A percentile compares a stretch with the other conserved stretches of the same genome.
Conservation (phyloP, 257 asterid genomes). For the Scutellaria galericulata region DNA sequence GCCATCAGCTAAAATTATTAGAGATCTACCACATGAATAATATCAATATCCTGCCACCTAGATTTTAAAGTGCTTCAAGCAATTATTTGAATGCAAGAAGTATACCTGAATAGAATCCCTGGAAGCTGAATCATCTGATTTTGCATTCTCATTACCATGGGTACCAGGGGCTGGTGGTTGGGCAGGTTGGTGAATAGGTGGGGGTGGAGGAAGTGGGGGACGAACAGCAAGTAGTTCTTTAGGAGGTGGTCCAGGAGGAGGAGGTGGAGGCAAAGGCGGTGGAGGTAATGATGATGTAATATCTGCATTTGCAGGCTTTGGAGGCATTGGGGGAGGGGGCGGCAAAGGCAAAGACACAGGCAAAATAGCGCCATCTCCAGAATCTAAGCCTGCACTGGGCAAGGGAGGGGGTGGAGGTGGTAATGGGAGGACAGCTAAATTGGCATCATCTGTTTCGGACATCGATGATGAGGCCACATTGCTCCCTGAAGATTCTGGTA, state of each 20-base stretch:
- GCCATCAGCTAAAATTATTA: slow-evolving; percentile 34
- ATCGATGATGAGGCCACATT: slow-evolving; percentile 73
- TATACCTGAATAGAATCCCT: slow-evolving; percentile 65
- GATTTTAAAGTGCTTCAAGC: slow-evolving; percentile 1
- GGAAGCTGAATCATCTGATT: slow-evolving; percentile 54
- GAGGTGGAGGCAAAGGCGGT: slow-evolving; percentile 53
- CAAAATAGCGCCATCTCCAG: slow-evolving; percentile 58
- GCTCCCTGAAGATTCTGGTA: slow-evolving; percentile 72
- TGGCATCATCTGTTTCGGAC: slow-evolving; percentile 63
- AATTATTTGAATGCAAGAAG: slow-evolving; percentile 26
- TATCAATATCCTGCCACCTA: background rate
- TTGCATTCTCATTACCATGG: slow-evolving; percentile 55
- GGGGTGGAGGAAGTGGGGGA: slow-evolving; percentile 69
- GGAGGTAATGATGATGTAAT: slow-evolving; percentile 54
- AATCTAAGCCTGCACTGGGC: slow-evolving; percentile 56
- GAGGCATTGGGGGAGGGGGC: slow-evolving; percentile 93
- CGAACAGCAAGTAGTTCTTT: slow-evolving; percentile 63
- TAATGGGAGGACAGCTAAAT: slow-evolving; percentile 54
- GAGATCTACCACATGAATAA: background rate
- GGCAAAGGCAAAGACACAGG: slow-evolving; percentile 81
- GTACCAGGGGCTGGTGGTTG: slow-evolving; percentile 81
- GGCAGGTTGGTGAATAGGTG: slow-evolving; percentile 56
- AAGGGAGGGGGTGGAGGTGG: slow-evolving; percentile 88
- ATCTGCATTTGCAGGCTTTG: slow-evolving; percentile 60
- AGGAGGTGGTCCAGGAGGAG: slow-evolving; percentile 97